A percentile compares a stretch with the other conserved stretches of the same genome.
These are phyloP conservation scores for Podospora bellae-mahoneyi DNA, from an alignment of 495 filamentous ascomycete genomes.

Conservation along the genomic window DNA sequence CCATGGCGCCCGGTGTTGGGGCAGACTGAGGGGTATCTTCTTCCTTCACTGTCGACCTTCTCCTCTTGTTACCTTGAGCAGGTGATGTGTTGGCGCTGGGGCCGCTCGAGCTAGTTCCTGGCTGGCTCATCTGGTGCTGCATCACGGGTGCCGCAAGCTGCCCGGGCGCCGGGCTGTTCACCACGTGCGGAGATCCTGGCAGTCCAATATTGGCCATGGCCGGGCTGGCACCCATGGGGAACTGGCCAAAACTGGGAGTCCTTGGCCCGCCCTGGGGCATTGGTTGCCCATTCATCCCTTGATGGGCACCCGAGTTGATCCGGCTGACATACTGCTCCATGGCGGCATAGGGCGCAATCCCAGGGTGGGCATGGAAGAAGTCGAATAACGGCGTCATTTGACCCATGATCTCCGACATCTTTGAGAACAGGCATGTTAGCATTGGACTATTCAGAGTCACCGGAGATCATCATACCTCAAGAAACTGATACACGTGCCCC, in stretches of 20 bases:
- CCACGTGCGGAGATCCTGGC: constrained; percentile 58
- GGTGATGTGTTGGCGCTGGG: constrained; percentile 84
- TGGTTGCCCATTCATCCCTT: constrained; percentile 41
- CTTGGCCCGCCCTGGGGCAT: constrained; percentile 41
- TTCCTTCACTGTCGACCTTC: constrained; percentile 77
- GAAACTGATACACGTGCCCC: constrained; percentile 59
- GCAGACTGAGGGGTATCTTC: constrained; percentile 53
- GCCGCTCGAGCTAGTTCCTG: constrained; percentile 64
- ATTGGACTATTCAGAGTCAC: neutral
- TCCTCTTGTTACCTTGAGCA: constrained; percentile 65
- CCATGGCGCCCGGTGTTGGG: constrained; percentile 41
- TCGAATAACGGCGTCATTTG: constrained; percentile 67
- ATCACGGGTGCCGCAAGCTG: constrained; percentile 64
- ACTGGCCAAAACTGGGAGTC: constrained; percentile 51
- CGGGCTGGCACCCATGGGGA: constrained; percentile 53
- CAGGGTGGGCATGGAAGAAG: constrained; percentile 56
- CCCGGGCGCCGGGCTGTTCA: constrained; percentile 52
- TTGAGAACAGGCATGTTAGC: constrained; percentile 10
- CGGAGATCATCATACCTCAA: constrained; percentile 54
- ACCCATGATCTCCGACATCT: constrained; percentile 73
- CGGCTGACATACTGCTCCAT: constrained; percentile 57
- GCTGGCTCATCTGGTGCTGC: constrained; percentile 68
- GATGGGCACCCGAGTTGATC: constrained; percentile 31
- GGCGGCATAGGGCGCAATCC: constrained; percentile 57
- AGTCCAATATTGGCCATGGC: constrained; percentile 53